Evolutionary conservation across 768 basidiomycete genomes (phyloP), one percentile per base, ranked within the genome.

Genomic region (Mycena filopes): DNA sequence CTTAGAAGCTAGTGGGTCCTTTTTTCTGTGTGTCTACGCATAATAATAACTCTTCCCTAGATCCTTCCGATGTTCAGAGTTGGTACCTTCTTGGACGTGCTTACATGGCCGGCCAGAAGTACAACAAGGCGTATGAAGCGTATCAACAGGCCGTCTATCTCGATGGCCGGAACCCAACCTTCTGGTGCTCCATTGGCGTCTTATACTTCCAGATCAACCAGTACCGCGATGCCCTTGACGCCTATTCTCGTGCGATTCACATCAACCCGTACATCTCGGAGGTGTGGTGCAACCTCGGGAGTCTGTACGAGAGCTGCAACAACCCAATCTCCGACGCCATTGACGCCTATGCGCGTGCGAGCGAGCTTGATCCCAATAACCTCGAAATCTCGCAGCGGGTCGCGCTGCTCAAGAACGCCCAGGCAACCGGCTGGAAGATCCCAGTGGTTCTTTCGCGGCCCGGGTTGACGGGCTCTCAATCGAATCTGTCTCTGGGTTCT

Each of bases 81-180:
- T 99, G 98, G 97, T 99, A 99, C 79, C 87, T 99, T 45, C 90
- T 99, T 67, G 97, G 97, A 58, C 94, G 98, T 67, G 97, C 97
- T 1, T 99, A 96, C 79, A 99, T 99, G 96, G 94, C 96, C 16
- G 95, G 94, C 20, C 94, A 94, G 78, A 96, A 98, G 76, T 98
- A 98, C 82, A 98, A 98, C 85, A 98, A 98, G 76, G 98, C 98
- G 20, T 99, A 99, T 80, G 97, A 99, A 77, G 96, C 96, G 0
- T 99, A 99, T 76, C 98, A 99, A 73, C 98, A 99, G 78, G 97
- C 98, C n/a, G 96, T 99, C 20, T 99, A 99, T 79, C 93, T 97
- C 56, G 98, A 99, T 73, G 98, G 97, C 23, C 94, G 96, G 63
- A 99, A 99, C 76, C 98, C 98, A 0, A 98, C 98, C 0, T 99